Conservation (phyloP, 1,284 basidiomycete species). For the Coriolopsis trogii region DNA sequence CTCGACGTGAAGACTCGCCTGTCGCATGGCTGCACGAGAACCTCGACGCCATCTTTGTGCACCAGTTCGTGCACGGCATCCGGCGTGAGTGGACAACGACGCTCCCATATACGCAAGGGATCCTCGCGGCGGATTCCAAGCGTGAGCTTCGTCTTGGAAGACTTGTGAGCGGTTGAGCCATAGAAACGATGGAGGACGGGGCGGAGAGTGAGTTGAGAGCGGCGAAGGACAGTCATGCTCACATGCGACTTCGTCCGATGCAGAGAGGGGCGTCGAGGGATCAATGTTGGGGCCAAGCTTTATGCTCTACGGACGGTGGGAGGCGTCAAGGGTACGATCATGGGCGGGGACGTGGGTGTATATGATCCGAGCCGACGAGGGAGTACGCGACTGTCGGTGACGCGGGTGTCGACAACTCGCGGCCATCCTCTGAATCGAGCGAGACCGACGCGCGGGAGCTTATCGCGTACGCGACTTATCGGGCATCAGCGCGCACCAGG, state of each 20-base stretch:
- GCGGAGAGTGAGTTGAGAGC: conserved; percentile 25
- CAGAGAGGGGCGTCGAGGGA: no score
- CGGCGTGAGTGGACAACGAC: conserved; percentile 84
- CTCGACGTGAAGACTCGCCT: conserved; percentile 70
- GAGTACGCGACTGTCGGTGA: background rate
- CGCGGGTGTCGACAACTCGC: no score
- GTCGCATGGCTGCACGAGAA: conserved; percentile 78
- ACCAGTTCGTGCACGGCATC: conserved; percentile 67
- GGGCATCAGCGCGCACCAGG: no score
- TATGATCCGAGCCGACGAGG: conserved; percentile 25
- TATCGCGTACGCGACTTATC: no score
- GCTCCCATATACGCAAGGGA: conserved; percentile 81
- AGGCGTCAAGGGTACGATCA: background rate
- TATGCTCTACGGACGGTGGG: background rate
- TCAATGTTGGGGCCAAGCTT: no score
- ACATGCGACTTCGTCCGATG: conserved; percentile 5
- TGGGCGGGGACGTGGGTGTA: conserved; percentile 9
- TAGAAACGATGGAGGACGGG: conserved; percentile 13
- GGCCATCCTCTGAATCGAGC: no score
- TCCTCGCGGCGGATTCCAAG: conserved; percentile 81
- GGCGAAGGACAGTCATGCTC: conserved; percentile 31
- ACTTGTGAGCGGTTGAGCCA: conserved; percentile 8
- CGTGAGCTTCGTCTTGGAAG: conserved; percentile 36
- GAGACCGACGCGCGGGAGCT: no score
- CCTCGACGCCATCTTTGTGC: conserved; percentile 56